Percentiles rank a stretch among this genome's conserved stretches.
These are phyloP conservation scores for Colletotrichum gloeosporioides DNA, from an alignment of 2,329 filamentous ascomycete genomes.

Conservation along the genomic window DNA sequence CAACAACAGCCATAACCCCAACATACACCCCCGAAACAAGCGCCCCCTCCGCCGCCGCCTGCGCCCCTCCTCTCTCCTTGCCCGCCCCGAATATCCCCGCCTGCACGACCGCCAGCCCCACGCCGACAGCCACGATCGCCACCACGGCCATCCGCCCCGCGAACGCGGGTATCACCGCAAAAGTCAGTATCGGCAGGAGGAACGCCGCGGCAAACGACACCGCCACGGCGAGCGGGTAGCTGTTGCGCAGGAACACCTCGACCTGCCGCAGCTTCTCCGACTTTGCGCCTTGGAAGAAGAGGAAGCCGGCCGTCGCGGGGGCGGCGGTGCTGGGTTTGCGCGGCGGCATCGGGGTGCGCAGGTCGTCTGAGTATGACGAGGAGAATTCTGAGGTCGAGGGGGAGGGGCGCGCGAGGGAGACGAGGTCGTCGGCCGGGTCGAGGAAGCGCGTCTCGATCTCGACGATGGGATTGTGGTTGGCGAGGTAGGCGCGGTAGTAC, in stretches of 20 bases:
- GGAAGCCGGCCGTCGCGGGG: not conserved
- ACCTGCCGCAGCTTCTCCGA: not conserved
- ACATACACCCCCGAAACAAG: slow-evolving; percentile 37
- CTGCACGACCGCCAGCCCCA: slow-evolving; percentile 35
- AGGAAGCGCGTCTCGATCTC: slow-evolving; percentile 67
- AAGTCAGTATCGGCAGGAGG: slow-evolving; percentile 63
- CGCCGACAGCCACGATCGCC: slow-evolving; percentile 53
- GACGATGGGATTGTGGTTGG: slow-evolving; percentile 58
- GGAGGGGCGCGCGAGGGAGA: slow-evolving; percentile 40
- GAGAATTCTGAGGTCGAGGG: not conserved
- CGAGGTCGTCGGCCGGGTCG: slow-evolving; percentile 57
- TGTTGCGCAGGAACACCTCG: not conserved
- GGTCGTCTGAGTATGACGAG: not conserved
- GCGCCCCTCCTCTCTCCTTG: slow-evolving; percentile 21
- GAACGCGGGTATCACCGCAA: slow-evolving; percentile 62
- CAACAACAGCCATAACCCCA: slow-evolving; percentile 40
- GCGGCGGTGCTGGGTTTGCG: not conserved
- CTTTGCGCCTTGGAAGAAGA: not conserved
- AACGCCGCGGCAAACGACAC: slow-evolving; percentile 55
- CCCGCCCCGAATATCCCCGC: slow-evolving; percentile 31
- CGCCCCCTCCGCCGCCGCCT: slow-evolving; percentile 21
- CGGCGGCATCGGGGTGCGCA: slow-evolving; percentile 23
- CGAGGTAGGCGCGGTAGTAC: slow-evolving; percentile 59
- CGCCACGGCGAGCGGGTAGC: slow-evolving; percentile 35
- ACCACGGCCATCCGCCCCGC: slow-evolving; percentile 63